Conservation (phyloP, 345 rosid species). For the Cardamine chenopodiifolia region DNA sequence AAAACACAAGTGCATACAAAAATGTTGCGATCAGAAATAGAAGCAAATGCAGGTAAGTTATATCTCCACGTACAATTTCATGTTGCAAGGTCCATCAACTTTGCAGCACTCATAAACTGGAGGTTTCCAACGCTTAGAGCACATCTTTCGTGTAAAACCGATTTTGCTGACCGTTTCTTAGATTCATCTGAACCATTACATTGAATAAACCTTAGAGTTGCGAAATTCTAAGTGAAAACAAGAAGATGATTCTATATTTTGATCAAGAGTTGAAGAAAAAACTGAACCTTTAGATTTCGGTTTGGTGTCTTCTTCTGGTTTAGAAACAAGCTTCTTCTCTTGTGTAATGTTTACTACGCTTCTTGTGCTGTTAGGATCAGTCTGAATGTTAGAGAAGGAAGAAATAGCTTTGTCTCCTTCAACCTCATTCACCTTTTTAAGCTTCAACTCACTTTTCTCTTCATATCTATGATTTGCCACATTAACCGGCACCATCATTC, state of each 20-base stretch:
- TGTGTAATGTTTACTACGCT: neutral
- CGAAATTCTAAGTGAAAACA: neutral
- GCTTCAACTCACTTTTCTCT: slow-evolving; percentile 10
- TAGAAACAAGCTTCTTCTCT: neutral
- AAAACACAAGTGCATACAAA: slow-evolving; percentile 9
- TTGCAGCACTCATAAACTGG: slow-evolving; percentile 64
- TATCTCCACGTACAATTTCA: slow-evolving; percentile 53
- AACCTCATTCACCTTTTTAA: slow-evolving; percentile 16
- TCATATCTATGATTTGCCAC: slow-evolving; percentile 1
- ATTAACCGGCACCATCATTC: slow-evolving; percentile 7
- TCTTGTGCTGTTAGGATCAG: slow-evolving; percentile 46
- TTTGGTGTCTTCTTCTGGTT: neutral
- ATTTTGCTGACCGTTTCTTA: slow-evolving; percentile 43
- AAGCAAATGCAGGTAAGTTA: neutral
- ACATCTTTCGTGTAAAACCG: slow-evolving; percentile 52
- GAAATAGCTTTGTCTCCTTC: slow-evolving; percentile 18
- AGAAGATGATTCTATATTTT: neutral
- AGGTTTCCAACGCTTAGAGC: slow-evolving; percentile 50
- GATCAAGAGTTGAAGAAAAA: neutral
- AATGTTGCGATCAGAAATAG: neutral
- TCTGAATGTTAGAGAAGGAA: slow-evolving; percentile 37
- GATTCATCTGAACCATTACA: slow-evolving; percentile 34
- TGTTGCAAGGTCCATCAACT: slow-evolving; percentile 61
- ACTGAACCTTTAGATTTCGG: slow-evolving; percentile 18
- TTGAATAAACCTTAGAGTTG: neutral